Percentiles rank a stretch among this genome's conserved stretches.
Evolutionary conservation across 2,329 filamentous ascomycete species (phyloP).

Genomic region (Didymella pinodella): DNA sequence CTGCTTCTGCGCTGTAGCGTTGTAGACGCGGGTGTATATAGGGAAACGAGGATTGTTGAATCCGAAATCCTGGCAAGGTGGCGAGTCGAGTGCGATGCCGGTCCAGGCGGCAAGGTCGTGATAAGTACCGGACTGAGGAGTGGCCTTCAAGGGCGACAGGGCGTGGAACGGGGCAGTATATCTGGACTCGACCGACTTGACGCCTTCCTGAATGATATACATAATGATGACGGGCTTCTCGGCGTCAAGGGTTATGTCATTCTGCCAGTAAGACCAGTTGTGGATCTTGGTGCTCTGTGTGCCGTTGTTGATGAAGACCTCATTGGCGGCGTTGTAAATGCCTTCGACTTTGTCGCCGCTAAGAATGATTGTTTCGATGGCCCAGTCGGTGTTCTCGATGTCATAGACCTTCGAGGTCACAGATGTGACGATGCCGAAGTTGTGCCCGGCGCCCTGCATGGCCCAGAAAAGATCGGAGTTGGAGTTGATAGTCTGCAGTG

Average conservation of each 20-base stretch:
- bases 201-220: slow-evolving; percentile 39
- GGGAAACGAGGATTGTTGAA: slow-evolving; percentile 38
- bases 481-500: slow-evolving; percentile 48
- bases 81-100: slow-evolving; percentile 32
- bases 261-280: slow-evolving; percentile 39
- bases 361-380: slow-evolving; percentile 33
- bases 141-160: slow-evolving; percentile 25
- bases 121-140: slow-evolving; percentile 30
- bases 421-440: slow-evolving; percentile 64
- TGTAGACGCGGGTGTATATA: slow-evolving; percentile 39
- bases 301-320: slow-evolving; percentile 55
- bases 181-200: slow-evolving; percentile 25
- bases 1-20: slow-evolving; percentile 47
- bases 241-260: slow-evolving; percentile 26
- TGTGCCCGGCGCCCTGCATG: slow-evolving; percentile 64
- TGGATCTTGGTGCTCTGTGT: slow-evolving; percentile 52
- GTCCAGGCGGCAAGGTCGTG: slow-evolving; percentile 36
- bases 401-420: slow-evolving; percentile 56
- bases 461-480: slow-evolving; percentile 65
- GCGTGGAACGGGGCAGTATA: slow-evolving; percentile 36
- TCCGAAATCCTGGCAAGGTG: slow-evolving; percentile 39
- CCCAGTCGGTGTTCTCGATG: slow-evolving; percentile 31
- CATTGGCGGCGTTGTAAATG: slow-evolving; percentile 58
- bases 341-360: slow-evolving; percentile 59
- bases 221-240: slow-evolving; percentile 32